Evolutionary conservation across 139 green algal species (phyloP), one percentile per base, ranked within the genome.

Genomic region (Asterochloris sp.): DNA sequence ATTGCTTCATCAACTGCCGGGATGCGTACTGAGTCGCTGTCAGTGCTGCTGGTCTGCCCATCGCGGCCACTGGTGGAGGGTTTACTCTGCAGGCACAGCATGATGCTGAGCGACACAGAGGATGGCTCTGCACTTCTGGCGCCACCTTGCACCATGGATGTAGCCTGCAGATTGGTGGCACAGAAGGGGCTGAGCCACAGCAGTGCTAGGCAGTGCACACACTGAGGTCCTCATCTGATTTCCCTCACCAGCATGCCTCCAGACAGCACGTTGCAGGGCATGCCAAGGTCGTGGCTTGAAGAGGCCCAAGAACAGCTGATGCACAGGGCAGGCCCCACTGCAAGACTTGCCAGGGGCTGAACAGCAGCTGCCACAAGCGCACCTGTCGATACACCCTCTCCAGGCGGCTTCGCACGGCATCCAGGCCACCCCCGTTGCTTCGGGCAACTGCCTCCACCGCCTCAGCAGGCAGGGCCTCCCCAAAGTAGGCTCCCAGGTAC

Each of bases 401-500:
- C 62, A 93, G 85, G 17, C 76, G 68, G 15, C 83, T 71, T 24
- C 86, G 82, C 38, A 88, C 84, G 12, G 82, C 83, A 0, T 87
- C 77, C 19, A 88, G 68, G 21, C 78, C 29, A 6, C 68, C 63
- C 8, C 79, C 73, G 24, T 78, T 47, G 26, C 24, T 63, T 17
- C 76, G 64, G 13, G 86, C 89, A 71, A 98, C 87, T 13, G 85
- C 89, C 26, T 94, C 76, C 26, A 95, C 82, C 4, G 89, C 90
- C n/a, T 89, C 89, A 17, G 82, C 71, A 0, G 91, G 88, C 71
- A 99, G 82, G 29, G 74, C 79, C 13, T 88, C 86, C 23, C 89
- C 92, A 84, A 97, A 92, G 86, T 96, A 97, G 28, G 90, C 87
- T 23, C 62, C 74, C 69, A 96, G 85, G 87, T 97, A 98, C 67